Evolutionary conservation across 192 early-diverging fungal genomes (phyloP).

Genomic region (Linnemannia elongata): DNA sequence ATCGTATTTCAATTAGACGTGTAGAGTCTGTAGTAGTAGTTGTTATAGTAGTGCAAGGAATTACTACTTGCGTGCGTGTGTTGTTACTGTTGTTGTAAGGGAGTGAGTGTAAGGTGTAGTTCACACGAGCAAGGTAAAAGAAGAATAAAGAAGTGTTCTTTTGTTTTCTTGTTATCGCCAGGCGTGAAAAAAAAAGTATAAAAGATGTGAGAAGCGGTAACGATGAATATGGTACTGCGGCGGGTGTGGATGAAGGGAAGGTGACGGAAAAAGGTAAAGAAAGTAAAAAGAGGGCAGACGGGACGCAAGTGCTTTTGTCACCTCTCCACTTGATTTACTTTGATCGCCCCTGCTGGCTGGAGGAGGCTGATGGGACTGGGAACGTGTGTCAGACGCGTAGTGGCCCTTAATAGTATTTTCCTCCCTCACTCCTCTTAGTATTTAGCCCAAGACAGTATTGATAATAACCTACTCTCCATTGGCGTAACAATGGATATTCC

Average conservation of each 20-base stretch:
- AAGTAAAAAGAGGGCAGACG: background rate
- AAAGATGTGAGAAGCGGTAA: background rate
- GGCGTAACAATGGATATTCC: too few relatives aligned
- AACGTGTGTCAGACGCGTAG: background rate
- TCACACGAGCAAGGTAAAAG: background rate
- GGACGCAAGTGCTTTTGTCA: background rate
- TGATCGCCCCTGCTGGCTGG: background rate
- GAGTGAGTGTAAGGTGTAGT: background rate
- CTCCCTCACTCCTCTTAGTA: background rate
- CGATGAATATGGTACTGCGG: background rate
- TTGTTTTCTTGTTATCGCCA: background rate
- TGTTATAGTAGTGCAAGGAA: background rate
- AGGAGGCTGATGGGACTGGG: background rate
- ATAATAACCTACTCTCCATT: too few relatives aligned
- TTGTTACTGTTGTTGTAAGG: background rate
- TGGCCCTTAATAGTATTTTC: background rate
- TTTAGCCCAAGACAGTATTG: too few relatives aligned
- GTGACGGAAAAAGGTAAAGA: background rate
- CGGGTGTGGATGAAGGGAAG: background rate
- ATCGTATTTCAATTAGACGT: slow-evolving; percentile 53
- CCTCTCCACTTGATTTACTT: background rate
- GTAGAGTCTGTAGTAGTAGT: background rate
- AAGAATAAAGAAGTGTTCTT: background rate
- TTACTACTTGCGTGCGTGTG: background rate
- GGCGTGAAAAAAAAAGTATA: background rate